Conservation (phyloP, 306 rosid species). For the Lathyrus tuberosus region DNA sequence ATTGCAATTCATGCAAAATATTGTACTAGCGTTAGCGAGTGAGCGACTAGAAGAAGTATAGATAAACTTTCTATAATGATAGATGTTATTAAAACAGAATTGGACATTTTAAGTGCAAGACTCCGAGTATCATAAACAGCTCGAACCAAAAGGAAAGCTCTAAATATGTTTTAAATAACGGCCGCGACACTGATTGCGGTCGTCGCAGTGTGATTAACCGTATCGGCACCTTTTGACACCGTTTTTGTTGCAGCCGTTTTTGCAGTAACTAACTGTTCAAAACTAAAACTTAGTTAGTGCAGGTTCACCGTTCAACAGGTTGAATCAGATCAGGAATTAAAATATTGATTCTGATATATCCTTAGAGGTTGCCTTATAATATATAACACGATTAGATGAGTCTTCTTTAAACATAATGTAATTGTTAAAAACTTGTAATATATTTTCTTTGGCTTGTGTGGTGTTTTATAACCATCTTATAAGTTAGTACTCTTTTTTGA, state of each 20-base stretch:
- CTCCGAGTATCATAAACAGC: background rate
- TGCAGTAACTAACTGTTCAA: too few relatives aligned
- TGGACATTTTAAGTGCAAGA: background rate
- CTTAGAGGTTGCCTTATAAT: background rate
- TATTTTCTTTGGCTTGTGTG: too few relatives aligned
- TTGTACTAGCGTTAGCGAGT: background rate
- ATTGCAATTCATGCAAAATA: background rate
- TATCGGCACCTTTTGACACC: too few relatives aligned
- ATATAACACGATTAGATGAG: background rate
- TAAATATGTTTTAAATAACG: too few relatives aligned
- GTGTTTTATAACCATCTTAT: background rate
- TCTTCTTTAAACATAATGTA: background rate
- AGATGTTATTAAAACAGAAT: background rate
- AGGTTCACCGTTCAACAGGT: background rate
- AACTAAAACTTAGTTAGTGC: background rate
- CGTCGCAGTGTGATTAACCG: too few relatives aligned
- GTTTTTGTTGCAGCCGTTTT: too few relatives aligned
- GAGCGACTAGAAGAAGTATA: background rate
- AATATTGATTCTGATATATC: background rate
- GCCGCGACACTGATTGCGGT: too few relatives aligned
- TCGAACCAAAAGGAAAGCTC: too few relatives aligned
- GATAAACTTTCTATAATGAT: background rate
- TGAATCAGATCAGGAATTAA: background rate
- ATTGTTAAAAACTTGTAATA: background rate
- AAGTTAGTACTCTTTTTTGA: constrained; percentile 8